Base-by-base conservation (phyloP, 2,329 filamentous ascomycete genomes). In the Colletotrichum sp. region DNA sequence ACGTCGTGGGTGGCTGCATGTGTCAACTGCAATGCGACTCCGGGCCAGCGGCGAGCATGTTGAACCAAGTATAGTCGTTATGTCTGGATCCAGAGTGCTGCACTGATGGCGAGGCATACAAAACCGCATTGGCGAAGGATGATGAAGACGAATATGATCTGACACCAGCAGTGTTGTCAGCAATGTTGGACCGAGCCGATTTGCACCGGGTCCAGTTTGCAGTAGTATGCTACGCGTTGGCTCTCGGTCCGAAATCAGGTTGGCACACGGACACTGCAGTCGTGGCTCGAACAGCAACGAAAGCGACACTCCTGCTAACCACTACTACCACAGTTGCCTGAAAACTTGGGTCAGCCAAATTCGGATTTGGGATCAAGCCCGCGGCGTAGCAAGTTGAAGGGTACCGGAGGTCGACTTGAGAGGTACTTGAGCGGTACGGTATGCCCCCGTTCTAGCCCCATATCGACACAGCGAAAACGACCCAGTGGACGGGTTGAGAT, bases 401-500 rank as follows among this genome's bases (percentile, higher is more conserved):
- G 18, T 36, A 58, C 66, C 14, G 48, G 52, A 26, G 32, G 7
- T 26, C 28, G 48, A 36, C 61, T 24, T 43, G 18, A 30, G 14
- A 43, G 63, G 26, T 67, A 68, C 73, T 7, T 18, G 9, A 64
- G 14, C 14, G 48, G 34, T 52, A 52, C 43, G n/a, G 43, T 14
- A 13, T 36, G 28, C 30, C 36, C 70, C 70, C 34, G 18, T 26
- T 10, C 36, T 32, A 59, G 59, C 12, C 70, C 73, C 73, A 64
- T 74, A 71, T 69, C 65, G 28, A 61, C 48, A 67, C 56, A 26
- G 73, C 55, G 59, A 52, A 76, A 76, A 74, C 48, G 71, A 65
- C 34, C 73, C 73, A 76, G 73, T 69, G 34, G 30, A 55, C 65
- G 64, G 71, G 48, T 74, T 73, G 73, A 69, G 64, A 76, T 74